These are phyloP conservation scores for Cucurbita ficifolia DNA, from an alignment of 306 rosid genomes.

Conservation along the genomic window DNA sequence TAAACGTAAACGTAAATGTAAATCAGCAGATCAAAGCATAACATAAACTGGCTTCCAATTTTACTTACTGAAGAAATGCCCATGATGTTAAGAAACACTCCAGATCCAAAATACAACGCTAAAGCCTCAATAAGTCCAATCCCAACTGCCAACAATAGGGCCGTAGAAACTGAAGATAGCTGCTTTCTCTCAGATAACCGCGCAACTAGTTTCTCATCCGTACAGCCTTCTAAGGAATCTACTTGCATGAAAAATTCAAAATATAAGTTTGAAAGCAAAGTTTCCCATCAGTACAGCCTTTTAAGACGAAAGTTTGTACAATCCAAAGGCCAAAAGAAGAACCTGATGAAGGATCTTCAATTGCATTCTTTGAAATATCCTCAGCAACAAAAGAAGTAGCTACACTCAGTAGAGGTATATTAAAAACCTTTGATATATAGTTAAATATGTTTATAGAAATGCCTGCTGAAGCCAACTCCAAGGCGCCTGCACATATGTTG, in stretches of 20 bases:
- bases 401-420: slow-evolving; percentile 83
- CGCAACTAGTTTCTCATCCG: slow-evolving; percentile 28
- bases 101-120: slow-evolving; percentile 64
- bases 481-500: slow-evolving; percentile 31
- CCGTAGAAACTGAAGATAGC: slow-evolving; percentile 84
- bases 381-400: slow-evolving; percentile 95
- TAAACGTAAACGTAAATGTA: not conserved
- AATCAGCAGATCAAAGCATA: not conserved
- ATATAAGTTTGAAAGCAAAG: not conserved
- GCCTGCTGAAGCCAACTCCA: slow-evolving; percentile 93
- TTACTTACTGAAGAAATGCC: slow-evolving; percentile 66
- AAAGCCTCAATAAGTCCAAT: slow-evolving; percentile 81
- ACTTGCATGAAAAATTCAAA: slow-evolving; percentile 20
- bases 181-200: slow-evolving; percentile 35
- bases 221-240: slow-evolving; percentile 11
- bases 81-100: slow-evolving; percentile 48
- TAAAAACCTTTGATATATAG: slow-evolving; percentile 74
- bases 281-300: not conserved
- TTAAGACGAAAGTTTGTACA: not conserved
- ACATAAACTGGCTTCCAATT: not conserved
- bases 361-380: slow-evolving; percentile 51
- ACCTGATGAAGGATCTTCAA: slow-evolving; percentile 48
- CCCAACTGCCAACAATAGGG: slow-evolving; percentile 60
- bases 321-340: not conserved
- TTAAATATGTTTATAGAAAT: slow-evolving; percentile 76